Base-by-base conservation (phyloP, 495 filamentous ascomycete genomes). In the Penicillium canariense region DNA sequence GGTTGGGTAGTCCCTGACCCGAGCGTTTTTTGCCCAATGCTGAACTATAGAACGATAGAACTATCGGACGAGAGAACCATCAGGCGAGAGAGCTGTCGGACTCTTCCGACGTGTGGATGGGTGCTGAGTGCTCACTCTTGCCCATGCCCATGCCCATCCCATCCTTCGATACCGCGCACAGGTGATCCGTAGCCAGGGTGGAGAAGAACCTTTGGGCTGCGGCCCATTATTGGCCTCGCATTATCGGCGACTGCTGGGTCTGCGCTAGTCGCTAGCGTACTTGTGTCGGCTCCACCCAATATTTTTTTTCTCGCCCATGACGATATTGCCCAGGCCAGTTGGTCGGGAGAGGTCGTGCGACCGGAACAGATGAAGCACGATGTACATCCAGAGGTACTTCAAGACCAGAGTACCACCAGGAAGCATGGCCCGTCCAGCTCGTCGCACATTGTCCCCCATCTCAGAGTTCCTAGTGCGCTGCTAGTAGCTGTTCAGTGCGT, bases 141-240 rank as follows among this genome's bases (percentile, higher is more conserved):
- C 23, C n/a, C 30, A 23, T 20, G 7, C 12, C 20, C 20, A 25
- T 34, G 30, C 17, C 12, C 31, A 30, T 17, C 30, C 46, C 31
- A 50, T 50, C 35, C 48, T 50, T n/a, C 27, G 43, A 14, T 25
- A 22, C 9, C 12, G 40, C 39, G 45, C 50, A 40, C 27, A 26
- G 28, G 28, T 42, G 32, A 69, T 39, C 50, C 40, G 46, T 58
- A 46, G 56, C 50, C 51, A 51, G 51, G 56, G 56, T 50, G 47
- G 51, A 50, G 40, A 31, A 34, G 35, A 28, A 17, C 39, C 31
- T 9, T 9, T 42, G 27, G 11, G 14, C 15, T 18, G 18, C 36
- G 10, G 14, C 12, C 11, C 38, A 22, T 26, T 25, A 59, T 59
- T 59, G 51, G 56, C 15, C 27, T n/a, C 49, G 11, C 42, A 32